Percentiles rank a stretch among this genome's conserved stretches.
These are phyloP conservation scores for Debaryomyces hansenii DNA, from an alignment of 805 yeast genomes.

Conservation along the genomic window DNA sequence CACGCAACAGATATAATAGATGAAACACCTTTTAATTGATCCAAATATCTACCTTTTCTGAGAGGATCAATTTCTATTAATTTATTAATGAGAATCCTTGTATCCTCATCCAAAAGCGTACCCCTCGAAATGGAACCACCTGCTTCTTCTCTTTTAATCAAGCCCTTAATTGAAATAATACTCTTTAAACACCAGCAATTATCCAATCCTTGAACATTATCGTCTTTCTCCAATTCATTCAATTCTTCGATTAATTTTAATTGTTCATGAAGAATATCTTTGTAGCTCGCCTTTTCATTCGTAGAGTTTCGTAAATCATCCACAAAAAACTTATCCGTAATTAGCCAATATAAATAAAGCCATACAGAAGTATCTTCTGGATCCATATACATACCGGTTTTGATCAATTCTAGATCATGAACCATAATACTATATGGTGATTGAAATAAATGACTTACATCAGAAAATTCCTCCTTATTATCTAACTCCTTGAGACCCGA, in stretches of 20 bases:
- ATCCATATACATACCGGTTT: slow-evolving; percentile 87
- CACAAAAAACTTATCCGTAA: slow-evolving; percentile 43
- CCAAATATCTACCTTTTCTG: slow-evolving; percentile 58
- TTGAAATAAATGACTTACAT: slow-evolving; percentile 21
- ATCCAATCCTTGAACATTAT: slow-evolving; percentile 49
- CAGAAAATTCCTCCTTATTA: slow-evolving; percentile 11
- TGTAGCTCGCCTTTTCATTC: slow-evolving; percentile 28
- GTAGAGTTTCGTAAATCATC: slow-evolving; percentile 12
- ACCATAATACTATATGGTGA: slow-evolving; percentile 38
- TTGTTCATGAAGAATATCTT: slow-evolving; percentile 44
- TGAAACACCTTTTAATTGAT: slow-evolving; percentile 24
- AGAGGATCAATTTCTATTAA: slow-evolving; percentile 63
- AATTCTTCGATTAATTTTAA: slow-evolving; percentile 56
- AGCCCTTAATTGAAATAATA: slow-evolving; percentile 46
- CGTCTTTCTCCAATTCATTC: slow-evolving; percentile 71
- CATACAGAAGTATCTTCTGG: slow-evolving; percentile 94
- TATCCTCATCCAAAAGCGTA: slow-evolving; percentile 25
- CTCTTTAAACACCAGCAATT: slow-evolving; percentile 78
- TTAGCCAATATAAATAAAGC: slow-evolving; percentile 84
- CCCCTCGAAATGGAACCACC: not conserved
- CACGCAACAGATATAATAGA: not conserved
- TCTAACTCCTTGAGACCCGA: slow-evolving; percentile 8
- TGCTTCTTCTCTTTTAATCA: slow-evolving; percentile 12
- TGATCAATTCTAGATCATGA: slow-evolving; percentile 66
- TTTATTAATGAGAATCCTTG: slow-evolving; percentile 35